Conservation (phyloP, 139 green algal genomes). For the Micractinium sp. region DNA sequence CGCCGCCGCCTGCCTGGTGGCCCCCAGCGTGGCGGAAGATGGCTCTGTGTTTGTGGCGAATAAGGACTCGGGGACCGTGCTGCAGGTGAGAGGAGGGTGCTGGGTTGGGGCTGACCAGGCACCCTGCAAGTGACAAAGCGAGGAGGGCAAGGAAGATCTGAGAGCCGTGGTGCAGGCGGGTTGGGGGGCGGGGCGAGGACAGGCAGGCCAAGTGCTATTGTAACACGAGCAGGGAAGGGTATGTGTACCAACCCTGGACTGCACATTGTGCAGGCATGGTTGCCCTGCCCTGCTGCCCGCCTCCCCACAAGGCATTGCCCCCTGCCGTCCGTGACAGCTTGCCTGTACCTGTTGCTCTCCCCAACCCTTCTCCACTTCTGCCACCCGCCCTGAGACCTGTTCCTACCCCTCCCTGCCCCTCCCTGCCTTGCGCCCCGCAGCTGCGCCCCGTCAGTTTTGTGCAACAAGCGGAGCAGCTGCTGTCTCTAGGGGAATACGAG, state of each 20-base stretch:
- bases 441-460: slow-evolving; percentile 19
- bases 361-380: too few species aligned
- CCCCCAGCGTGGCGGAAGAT: slow-evolving; percentile 1
- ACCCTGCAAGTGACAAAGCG: background rate
- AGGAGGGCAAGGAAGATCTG: too few species aligned
- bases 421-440: background rate
- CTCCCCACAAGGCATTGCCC: background rate
- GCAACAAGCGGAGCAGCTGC: slow-evolving; percentile 68
- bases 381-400: background rate
- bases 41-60: slow-evolving; percentile 55
- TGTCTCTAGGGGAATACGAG: slow-evolving; percentile 60
- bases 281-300: background rate
- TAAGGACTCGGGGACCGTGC: background rate
- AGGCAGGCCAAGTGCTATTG: too few species aligned
- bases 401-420: too few species aligned
- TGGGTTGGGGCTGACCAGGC: too few species aligned
- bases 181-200: too few species aligned
- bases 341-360: too few species aligned
- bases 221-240: too few species aligned
- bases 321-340: background rate
- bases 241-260: background rate
- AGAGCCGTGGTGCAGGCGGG: too few species aligned
- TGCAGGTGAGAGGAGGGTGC: background rate
- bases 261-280: background rate
- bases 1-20: slow-evolving; percentile 32